Conservation (phyloP, 2,329 filamentous ascomycete species). For the Paecilomyces formosus region DNA sequence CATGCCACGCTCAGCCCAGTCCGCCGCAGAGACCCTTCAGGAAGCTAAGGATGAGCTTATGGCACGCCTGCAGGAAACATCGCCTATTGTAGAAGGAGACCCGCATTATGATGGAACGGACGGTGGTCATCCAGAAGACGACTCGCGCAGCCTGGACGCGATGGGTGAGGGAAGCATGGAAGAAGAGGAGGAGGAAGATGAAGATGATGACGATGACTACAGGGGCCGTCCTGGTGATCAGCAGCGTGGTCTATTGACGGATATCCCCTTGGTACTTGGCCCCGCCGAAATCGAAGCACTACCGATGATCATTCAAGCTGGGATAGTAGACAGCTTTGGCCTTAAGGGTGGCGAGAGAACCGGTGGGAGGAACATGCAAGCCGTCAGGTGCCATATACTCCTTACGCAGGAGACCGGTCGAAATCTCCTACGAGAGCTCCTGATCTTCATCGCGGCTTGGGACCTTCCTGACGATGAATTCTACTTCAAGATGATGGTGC, state of each 20-base stretch:
- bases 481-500: constrained; percentile 93
- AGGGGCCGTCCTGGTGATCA: constrained; percentile 44
- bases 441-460: constrained; percentile 97
- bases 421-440: constrained; percentile 78
- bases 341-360: constrained; percentile 56
- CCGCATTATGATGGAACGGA: constrained; percentile 35
- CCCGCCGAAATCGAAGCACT: constrained; percentile 93
- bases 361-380: constrained; percentile 70
- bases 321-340: constrained; percentile 75
- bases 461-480: constrained; percentile 88
- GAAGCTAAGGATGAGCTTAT: constrained; percentile 46
- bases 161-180: constrained; percentile 38
- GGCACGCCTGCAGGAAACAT: constrained; percentile 41
- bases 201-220: constrained; percentile 47
- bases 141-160: constrained; percentile 34
- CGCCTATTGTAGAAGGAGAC: constrained; percentile 32
- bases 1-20: constrained; percentile 41
- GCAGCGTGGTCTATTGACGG: constrained; percentile 73
- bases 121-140: constrained; percentile 36
- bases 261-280: constrained; percentile 88
- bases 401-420: constrained; percentile 84
- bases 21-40: constrained; percentile 43
- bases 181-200: constrained; percentile 45
- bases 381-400: constrained; percentile 81
- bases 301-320: constrained; percentile 95